phyloP scores from a whole-genome alignment of 129 eudicot species.

The Arctium lappa region DNA sequence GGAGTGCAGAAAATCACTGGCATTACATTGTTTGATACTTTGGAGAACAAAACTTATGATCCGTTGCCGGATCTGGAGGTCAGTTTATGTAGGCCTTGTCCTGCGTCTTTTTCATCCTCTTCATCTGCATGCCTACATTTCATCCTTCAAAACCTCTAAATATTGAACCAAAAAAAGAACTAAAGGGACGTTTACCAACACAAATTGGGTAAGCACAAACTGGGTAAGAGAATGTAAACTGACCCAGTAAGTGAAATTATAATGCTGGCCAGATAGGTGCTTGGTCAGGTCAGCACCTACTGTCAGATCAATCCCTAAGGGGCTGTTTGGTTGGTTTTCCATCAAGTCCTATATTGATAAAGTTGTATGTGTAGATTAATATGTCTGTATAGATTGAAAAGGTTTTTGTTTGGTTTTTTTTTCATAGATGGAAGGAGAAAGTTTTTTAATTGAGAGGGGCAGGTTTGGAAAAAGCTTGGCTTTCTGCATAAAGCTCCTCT shows the following conservation, averaged over 20 bases:
- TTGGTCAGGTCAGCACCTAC: background rate
- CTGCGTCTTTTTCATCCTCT: background rate
- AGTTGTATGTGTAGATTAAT: no score
- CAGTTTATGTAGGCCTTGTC: background rate
- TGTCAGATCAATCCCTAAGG: background rate
- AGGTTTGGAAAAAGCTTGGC: no score
- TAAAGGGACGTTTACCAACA: background rate
- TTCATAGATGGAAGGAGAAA: no score
- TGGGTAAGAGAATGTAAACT: background rate
- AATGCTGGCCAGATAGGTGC: background rate
- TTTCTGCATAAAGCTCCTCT: no score
- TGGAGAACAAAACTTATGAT: constrained; percentile 70
- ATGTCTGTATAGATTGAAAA: no score
- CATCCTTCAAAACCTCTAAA: background rate
- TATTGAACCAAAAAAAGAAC: background rate
- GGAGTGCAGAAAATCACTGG: constrained; percentile 95
- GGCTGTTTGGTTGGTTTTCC: no score
- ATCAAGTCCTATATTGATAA: no score
- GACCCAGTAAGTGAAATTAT: background rate
- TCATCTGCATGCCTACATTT: background rate
- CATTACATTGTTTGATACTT: constrained; percentile 65
- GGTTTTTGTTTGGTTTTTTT: no score
- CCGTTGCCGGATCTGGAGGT: constrained; percentile 78
- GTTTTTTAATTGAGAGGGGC: no score
- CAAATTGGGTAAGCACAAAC: background rate